Evolutionary conservation across 768 basidiomycete species (phyloP).

Genomic region (Podaxis sp.): DNA sequence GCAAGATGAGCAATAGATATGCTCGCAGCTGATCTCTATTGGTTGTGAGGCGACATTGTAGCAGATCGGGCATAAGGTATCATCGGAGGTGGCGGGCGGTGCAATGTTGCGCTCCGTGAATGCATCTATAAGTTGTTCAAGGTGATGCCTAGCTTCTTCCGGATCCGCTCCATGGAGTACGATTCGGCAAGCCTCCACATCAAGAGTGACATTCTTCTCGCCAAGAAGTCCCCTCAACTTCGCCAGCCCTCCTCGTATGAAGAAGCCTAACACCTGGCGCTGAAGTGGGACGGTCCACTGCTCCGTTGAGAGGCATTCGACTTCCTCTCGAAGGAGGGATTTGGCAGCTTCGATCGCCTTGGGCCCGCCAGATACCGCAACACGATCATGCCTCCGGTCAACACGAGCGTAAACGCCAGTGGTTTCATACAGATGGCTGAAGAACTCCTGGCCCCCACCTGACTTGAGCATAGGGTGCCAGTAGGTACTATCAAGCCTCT

Average conservation of each 20-base stretch:
- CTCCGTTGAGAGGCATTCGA: slow-evolving; percentile 44
- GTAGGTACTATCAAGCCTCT: slow-evolving; percentile 39
- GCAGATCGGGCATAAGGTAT: slow-evolving; percentile 53
- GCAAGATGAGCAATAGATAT: slow-evolving; percentile 50
- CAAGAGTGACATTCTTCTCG: slow-evolving; percentile 51
- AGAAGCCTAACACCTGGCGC: slow-evolving; percentile 43
- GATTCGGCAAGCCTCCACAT: slow-evolving; percentile 33
- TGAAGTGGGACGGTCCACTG: slow-evolving; percentile 42
- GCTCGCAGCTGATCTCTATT: slow-evolving; percentile 44
- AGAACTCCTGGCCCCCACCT: slow-evolving; percentile 31
- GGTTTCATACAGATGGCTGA: slow-evolving; percentile 30
- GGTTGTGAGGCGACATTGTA: slow-evolving; percentile 42
- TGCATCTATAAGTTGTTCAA: slow-evolving; percentile 41
- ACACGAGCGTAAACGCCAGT: slow-evolving; percentile 43
- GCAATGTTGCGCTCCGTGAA: not conserved
- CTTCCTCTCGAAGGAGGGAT: slow-evolving; percentile 43
- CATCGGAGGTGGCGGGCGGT: not conserved
- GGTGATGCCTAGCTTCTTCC: slow-evolving; percentile 50
- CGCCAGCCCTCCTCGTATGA: slow-evolving; percentile 49
- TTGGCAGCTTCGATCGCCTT: slow-evolving; percentile 41
- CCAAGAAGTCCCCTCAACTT: slow-evolving; percentile 54
- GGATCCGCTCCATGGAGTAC: slow-evolving; percentile 54
- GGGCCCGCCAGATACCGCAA: slow-evolving; percentile 48
- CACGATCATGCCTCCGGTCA: slow-evolving; percentile 43
- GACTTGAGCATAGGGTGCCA: slow-evolving; percentile 50